Evolutionary conservation across 2,329 filamentous ascomycete genomes (phyloP).

Genomic region (Beauveria australis): DNA sequence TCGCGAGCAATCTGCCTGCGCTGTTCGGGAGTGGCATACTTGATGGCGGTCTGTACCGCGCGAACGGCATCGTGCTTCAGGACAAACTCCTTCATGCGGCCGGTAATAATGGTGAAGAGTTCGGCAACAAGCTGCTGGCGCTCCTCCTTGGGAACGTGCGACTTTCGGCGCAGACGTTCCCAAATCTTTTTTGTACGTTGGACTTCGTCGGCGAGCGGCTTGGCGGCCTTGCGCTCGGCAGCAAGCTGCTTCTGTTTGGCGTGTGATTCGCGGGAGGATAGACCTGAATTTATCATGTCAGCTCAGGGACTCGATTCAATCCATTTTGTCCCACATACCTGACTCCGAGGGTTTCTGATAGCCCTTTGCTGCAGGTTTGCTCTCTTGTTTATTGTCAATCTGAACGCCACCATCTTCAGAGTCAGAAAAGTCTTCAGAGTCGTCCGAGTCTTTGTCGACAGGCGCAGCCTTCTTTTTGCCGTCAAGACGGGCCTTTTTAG

Average conservation of each 20-base stretch:
- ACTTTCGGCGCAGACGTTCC: constrained; percentile 89
- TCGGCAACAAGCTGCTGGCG: constrained; percentile 79
- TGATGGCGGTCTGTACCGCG: constrained; percentile 92
- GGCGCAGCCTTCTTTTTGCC: constrained; percentile 21
- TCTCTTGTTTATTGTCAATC: constrained; percentile 32
- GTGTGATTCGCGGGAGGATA: constrained; percentile 77
- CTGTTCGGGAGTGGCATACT: constrained; percentile 83
- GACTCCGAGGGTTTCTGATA: constrained; percentile 33
- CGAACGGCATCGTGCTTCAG: constrained; percentile 98
- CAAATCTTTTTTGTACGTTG: constrained; percentile 91
- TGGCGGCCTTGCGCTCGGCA: constrained; percentile 82
- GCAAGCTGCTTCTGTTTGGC: constrained; percentile 84
- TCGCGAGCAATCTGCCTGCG: constrained; percentile 80
- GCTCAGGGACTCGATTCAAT: constrained; percentile 2
- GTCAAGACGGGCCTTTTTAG: constrained; percentile 45
- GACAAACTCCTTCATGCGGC: constrained; percentile 87
- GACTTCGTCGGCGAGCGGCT: constrained; percentile 86
- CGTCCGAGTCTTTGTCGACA: constrained; percentile 24
- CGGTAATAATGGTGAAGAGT: constrained; percentile 84
- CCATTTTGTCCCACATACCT: constrained; percentile 23
- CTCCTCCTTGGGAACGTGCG: constrained; percentile 84
- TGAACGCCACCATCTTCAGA: constrained; percentile 45
- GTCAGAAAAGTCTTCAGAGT: constrained; percentile 38
- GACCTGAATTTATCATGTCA: constrained; percentile 29
- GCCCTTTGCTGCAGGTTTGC: constrained; percentile 26